A percentile compares a stretch with the other conserved stretches of the same genome.
phyloP scores from a whole-genome alignment of 768 basidiomycete species.

The Trametes sanguinea region DNA sequence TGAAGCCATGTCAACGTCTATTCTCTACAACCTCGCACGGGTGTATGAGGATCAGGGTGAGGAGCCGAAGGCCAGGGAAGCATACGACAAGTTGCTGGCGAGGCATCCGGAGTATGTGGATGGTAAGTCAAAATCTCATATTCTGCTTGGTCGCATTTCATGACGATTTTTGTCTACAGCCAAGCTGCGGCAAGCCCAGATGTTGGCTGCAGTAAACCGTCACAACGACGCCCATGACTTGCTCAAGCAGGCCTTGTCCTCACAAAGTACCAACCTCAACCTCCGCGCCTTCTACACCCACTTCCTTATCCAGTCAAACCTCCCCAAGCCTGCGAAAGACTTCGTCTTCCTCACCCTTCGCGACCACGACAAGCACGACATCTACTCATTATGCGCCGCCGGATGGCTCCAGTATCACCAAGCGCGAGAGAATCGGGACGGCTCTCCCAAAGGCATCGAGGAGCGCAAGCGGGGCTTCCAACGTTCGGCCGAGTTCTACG shows the following conservation, averaged over 20 bases:
- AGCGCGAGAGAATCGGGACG: conserved; percentile 81
- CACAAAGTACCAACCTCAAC: conserved; percentile 78
- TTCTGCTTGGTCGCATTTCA: not conserved
- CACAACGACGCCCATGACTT: conserved; percentile 84
- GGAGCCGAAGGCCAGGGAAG: conserved; percentile 71
- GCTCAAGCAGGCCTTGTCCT: conserved; percentile 83
- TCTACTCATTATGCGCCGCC: conserved; percentile 88
- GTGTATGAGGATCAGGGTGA: conserved; percentile 88
- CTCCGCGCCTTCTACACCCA: conserved; percentile 92
- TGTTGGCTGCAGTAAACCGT: conserved; percentile 69
- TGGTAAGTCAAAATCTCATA: conserved; percentile 52
- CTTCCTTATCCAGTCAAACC: conserved; percentile 82
- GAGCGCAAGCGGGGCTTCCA: conserved; percentile 80
- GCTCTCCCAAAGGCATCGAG: conserved; percentile 52
- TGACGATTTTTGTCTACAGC: conserved; percentile 47
- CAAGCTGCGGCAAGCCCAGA: conserved; percentile 87
- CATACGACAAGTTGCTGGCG: conserved; percentile 84
- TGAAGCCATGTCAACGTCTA: conserved; percentile 77
- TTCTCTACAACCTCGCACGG: conserved; percentile 89
- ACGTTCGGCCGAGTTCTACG: conserved; percentile 87
- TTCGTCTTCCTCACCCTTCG: conserved; percentile 90
- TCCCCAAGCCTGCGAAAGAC: conserved; percentile 73
- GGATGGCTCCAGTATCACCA: conserved; percentile 86
- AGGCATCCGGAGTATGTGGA: conserved; percentile 96
- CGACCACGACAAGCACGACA: conserved; percentile 82